Evolutionary conservation across 2,329 filamentous ascomycete genomes (phyloP).

Genomic region (Davidsoniella eucalypti): DNA sequence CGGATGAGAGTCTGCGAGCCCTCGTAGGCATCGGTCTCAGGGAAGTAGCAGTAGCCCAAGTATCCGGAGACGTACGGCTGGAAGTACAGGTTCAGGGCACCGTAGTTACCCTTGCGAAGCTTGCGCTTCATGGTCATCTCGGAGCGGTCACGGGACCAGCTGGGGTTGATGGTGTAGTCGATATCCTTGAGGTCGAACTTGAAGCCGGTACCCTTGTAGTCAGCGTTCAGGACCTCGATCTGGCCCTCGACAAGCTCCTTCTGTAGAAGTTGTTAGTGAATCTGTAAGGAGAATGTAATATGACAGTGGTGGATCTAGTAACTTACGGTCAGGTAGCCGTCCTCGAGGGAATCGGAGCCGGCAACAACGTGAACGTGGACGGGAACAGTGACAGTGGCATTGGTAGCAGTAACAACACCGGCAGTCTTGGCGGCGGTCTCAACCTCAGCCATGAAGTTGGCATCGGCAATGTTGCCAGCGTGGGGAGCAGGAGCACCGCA

Average conservation of each 20-base stretch:
- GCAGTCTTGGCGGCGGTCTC: slow-evolving; percentile 14
- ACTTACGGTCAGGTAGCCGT: slow-evolving; percentile 23
- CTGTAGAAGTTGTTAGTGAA: slow-evolving; percentile 15
- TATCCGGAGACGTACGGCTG: slow-evolving; percentile 21
- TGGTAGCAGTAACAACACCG: slow-evolving; percentile 13
- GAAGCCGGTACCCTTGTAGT: slow-evolving; percentile 27
- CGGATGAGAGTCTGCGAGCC: slow-evolving; percentile 21
- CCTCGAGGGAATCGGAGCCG: slow-evolving; percentile 16
- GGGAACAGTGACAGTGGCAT: slow-evolving; percentile 19
- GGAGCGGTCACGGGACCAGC: slow-evolving; percentile 27
- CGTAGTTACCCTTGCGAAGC: slow-evolving; percentile 29
- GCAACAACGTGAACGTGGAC: slow-evolving; percentile 25
- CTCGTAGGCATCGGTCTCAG: slow-evolving; percentile 18
- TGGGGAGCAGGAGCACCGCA: slow-evolving; percentile 15
- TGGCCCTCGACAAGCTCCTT: slow-evolving; percentile 23
- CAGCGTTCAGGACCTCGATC: slow-evolving; percentile 28
- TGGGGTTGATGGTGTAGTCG: slow-evolving; percentile 29
- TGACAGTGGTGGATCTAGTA: neutral
- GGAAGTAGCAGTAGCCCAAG: slow-evolving; percentile 33
- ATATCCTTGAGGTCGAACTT: slow-evolving; percentile 27
- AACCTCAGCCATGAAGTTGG: slow-evolving; percentile 13
- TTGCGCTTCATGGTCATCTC: slow-evolving; percentile 28
- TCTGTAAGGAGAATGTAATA: neutral
- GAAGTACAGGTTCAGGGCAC: slow-evolving; percentile 23
- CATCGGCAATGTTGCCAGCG: slow-evolving; percentile 14